These are phyloP conservation scores for Sugiyamaella lignohabitans DNA, from an alignment of 805 yeast genomes.

Conservation along the genomic window DNA sequence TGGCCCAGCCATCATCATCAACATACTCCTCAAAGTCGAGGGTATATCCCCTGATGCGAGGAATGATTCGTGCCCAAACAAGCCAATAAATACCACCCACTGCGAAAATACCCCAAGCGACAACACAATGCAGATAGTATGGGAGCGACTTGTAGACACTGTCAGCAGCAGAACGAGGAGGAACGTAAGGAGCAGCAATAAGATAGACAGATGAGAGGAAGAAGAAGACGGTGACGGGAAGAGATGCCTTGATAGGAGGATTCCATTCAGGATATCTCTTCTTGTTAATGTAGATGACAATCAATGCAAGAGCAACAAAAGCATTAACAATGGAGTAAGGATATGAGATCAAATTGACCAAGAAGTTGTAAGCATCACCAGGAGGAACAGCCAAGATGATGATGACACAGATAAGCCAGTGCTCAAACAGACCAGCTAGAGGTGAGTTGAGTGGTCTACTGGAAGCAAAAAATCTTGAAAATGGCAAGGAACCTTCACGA, in stretches of 20 bases:
- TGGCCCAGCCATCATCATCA: constrained; percentile 13
- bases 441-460: constrained; percentile 72
- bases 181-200: constrained; percentile 71
- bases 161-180: constrained; percentile 56
- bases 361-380: constrained; percentile 81
- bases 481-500: constrained; percentile 75
- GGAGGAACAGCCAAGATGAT: constrained; percentile 78
- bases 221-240: constrained; percentile 60
- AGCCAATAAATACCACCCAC: constrained; percentile 60
- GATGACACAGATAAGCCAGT: constrained; percentile 67
- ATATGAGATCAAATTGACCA: constrained; percentile 71
- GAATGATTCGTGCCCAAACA: constrained; percentile 54
- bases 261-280: constrained; percentile 46
- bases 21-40: constrained; percentile 13
- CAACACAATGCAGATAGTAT: constrained; percentile 74
- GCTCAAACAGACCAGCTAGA: constrained; percentile 63
- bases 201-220: constrained; percentile 58
- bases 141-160: constrained; percentile 65
- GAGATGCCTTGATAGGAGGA: constrained; percentile 63
- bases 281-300: constrained; percentile 50
- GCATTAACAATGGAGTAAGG: constrained; percentile 74
- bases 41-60: constrained; percentile 33
- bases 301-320: constrained; percentile 54
- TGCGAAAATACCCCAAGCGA: constrained; percentile 66
- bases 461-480: constrained; percentile 62